phyloP scores from a whole-genome alignment of 139 green algal genomes.

The Asterochloris sp. region DNA sequence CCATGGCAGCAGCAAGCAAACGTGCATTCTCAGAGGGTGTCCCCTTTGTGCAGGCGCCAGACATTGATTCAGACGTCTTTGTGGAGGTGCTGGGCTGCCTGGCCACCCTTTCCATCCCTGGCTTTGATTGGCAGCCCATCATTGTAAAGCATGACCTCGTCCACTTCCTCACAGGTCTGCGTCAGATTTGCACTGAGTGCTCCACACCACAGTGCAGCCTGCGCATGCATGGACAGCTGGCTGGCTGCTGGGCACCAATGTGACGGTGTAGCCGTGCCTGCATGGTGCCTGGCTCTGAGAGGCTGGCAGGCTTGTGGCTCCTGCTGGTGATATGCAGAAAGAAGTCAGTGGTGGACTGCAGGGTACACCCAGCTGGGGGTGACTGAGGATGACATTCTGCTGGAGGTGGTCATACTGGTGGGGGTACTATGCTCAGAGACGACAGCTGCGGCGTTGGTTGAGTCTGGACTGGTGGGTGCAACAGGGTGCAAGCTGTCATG shows the following conservation, averaged over 20 bases:
- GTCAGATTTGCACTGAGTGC: background rate
- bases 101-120: conserved; percentile 69
- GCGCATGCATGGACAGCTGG: too few species aligned
- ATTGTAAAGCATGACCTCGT: conserved; percentile 62
- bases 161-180: conserved; percentile 47
- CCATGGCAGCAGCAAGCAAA: background rate
- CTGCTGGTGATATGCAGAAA: background rate
- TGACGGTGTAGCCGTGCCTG: too few species aligned
- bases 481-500: too few species aligned
- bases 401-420: conserved; percentile 72
- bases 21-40: background rate
- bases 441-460: conserved; percentile 49
- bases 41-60: conserved; percentile 30
- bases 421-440: conserved; percentile 64
- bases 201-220: too few species aligned
- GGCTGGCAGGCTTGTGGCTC: background rate
- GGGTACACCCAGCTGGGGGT: conserved; percentile 38
- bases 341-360: background rate
- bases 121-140: conserved; percentile 61
- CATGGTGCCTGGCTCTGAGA: background rate
- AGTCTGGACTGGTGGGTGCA: conserved; percentile 47
- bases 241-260: too few species aligned
- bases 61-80: conserved; percentile 63
- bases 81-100: conserved; percentile 76
- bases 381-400: conserved; percentile 67